Conservation (phyloP, 2,329 filamentous ascomycete species). For the Colletotrichum sp. region DNA sequence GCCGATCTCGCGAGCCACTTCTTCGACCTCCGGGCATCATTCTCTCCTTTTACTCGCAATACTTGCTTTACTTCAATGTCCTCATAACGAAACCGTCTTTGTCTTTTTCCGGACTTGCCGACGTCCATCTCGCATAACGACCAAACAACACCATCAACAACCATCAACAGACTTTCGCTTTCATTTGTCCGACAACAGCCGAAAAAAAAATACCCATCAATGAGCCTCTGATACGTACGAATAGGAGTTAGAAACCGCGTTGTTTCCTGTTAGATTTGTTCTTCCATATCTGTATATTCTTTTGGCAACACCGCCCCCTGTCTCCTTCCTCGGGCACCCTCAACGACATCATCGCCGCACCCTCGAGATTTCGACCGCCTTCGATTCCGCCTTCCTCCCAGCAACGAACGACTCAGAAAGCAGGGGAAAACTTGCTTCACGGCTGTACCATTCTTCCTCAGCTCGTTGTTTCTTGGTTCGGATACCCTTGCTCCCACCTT, state of each 20-base stretch:
- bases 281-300: slow-evolving; percentile 16
- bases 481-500: slow-evolving; percentile 23
- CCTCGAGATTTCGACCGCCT: not conserved
- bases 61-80: slow-evolving; percentile 38
- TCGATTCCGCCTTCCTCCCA: not conserved
- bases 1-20: not conserved
- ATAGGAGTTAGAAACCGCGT: slow-evolving; percentile 26
- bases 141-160: slow-evolving; percentile 8
- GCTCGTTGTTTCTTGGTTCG: slow-evolving; percentile 4
- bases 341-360: not conserved
- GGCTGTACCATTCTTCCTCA: slow-evolving; percentile 11
- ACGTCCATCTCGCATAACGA: slow-evolving; percentile 20
- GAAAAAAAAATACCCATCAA: slow-evolving; percentile 29
- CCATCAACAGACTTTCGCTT: slow-evolving; percentile 17
- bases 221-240: slow-evolving; percentile 44
- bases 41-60: slow-evolving; percentile 21
- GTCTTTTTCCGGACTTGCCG: slow-evolving; percentile 25
- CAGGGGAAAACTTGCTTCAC: not conserved
- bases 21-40: slow-evolving; percentile 7
- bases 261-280: slow-evolving; percentile 21
- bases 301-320: not conserved
- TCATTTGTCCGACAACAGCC: slow-evolving; percentile 19
- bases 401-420: not conserved
- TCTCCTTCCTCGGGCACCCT: not conserved
- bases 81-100: slow-evolving; percentile 45